Conservation (phyloP, 2,329 filamentous ascomycete species). For the Hypoxylon sp. region DNA sequence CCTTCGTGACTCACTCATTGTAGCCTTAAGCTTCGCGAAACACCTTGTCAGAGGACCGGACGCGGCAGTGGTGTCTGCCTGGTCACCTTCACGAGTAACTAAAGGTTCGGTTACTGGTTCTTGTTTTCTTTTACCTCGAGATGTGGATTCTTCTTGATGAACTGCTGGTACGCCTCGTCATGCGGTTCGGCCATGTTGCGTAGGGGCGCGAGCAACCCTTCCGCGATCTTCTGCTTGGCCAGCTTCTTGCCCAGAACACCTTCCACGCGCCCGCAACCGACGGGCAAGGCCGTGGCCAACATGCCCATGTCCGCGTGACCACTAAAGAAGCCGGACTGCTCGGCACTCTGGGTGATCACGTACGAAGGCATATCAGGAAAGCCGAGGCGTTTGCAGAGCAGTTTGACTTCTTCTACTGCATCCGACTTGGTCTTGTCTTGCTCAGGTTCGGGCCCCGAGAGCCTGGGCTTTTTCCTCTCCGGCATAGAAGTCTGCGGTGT, state of each 20-base stretch:
- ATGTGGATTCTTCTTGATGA: conserved; percentile 15
- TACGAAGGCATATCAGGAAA: conserved; percentile 48
- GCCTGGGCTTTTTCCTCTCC: conserved; percentile 28
- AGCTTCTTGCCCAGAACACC: conserved; percentile 47
- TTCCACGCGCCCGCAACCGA: conserved; percentile 21
- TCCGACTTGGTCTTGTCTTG: conserved; percentile 33
- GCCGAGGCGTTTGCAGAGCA: conserved; percentile 47
- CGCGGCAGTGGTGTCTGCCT: neutral
- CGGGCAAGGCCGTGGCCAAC: conserved; percentile 18
- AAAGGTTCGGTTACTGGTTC: neutral
- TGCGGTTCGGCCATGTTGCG: conserved; percentile 33
- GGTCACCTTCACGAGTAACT: neutral
- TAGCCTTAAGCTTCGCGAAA: neutral
- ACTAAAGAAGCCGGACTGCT: conserved; percentile 44
- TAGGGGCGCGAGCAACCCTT: conserved; percentile 51
- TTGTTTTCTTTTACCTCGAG: neutral
- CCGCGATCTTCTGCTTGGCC: conserved; percentile 51
- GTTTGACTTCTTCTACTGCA: conserved; percentile 37
- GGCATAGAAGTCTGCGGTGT: conserved; percentile 47
- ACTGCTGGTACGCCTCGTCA: conserved; percentile 27
- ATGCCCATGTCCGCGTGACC: conserved; percentile 44
- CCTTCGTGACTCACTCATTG: neutral
- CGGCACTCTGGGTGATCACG: conserved; percentile 35
- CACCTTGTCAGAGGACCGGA: neutral
- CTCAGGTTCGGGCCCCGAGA: conserved; percentile 11